Evolutionary conservation across 2,329 filamentous ascomycete species (phyloP).

Genomic region (Botrytis fabae): DNA sequence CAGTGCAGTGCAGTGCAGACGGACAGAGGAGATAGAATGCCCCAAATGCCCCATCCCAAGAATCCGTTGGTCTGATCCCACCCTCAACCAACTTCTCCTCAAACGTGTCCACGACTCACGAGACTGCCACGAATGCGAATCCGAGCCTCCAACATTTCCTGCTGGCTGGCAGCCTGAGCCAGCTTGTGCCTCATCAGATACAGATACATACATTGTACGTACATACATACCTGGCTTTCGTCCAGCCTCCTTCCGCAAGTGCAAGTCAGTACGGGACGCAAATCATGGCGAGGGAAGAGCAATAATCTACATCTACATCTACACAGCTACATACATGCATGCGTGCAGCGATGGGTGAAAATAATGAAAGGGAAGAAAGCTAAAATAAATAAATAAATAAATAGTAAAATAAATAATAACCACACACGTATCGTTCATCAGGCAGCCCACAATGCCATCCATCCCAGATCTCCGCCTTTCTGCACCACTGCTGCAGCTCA

Average conservation of each 20-base stretch:
- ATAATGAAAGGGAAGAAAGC: background rate
- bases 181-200: background rate
- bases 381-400: no score
- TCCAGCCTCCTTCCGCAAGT: background rate
- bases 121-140: slow-evolving; percentile 16
- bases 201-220: no score
- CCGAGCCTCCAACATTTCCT: background rate
- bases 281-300: background rate
- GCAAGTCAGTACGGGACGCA: no score
- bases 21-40: no score
- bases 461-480: slow-evolving; percentile 22
- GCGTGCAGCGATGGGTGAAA: background rate
- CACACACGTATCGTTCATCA: slow-evolving; percentile 14
- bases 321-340: background rate
- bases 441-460: background rate
- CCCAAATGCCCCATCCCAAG: background rate
- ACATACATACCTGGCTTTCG: no score
- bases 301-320: background rate
- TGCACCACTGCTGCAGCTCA: slow-evolving; percentile 19
- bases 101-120: slow-evolving; percentile 16
- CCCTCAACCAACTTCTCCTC: background rate
- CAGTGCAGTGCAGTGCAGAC: no score
- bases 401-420: background rate
- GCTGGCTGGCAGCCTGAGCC: slow-evolving; percentile 5
- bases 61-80: slow-evolving; percentile 8